Evolutionary conservation across 345 rosid genomes (phyloP).

Genomic region (Mangifera indica): DNA sequence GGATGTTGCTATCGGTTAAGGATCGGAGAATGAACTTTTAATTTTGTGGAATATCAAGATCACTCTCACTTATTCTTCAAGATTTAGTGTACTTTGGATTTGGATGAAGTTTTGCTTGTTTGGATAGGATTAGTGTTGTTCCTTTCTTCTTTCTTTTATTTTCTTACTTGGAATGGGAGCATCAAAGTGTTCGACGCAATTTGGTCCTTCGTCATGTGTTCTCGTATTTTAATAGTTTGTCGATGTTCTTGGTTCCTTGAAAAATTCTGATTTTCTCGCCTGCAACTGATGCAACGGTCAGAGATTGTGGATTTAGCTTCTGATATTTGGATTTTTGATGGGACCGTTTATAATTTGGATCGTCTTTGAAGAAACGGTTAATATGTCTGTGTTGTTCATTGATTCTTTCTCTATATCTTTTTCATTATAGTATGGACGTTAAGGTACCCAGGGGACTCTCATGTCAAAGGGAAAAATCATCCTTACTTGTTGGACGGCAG

Average conservation of each 20-base stretch:
- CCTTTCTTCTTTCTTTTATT: too few species aligned
- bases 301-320: neutral
- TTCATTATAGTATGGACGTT: constrained; percentile 13
- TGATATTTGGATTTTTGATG: neutral
- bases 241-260: neutral
- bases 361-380: constrained; percentile 8
- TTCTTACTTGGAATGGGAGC: neutral
- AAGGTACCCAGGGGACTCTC: constrained; percentile 2
- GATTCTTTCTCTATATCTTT: constrained; percentile 3
- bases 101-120: too few species aligned
- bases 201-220: neutral
- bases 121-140: neutral
- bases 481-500: neutral
- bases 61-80: neutral
- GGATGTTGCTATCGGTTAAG: neutral
- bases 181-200: neutral
- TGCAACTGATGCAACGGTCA: too few species aligned
- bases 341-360: neutral
- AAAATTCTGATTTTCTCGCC: neutral
- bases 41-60: neutral
- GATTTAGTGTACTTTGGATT: neutral
- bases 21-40: neutral
- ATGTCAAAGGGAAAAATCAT: neutral
- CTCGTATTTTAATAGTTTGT: neutral
- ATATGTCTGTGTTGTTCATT: neutral